Percentiles rank a stretch among this genome's conserved stretches.
Conservation (phyloP, 495 filamentous ascomycete species). For the Penicillium maclennaniae region DNA sequence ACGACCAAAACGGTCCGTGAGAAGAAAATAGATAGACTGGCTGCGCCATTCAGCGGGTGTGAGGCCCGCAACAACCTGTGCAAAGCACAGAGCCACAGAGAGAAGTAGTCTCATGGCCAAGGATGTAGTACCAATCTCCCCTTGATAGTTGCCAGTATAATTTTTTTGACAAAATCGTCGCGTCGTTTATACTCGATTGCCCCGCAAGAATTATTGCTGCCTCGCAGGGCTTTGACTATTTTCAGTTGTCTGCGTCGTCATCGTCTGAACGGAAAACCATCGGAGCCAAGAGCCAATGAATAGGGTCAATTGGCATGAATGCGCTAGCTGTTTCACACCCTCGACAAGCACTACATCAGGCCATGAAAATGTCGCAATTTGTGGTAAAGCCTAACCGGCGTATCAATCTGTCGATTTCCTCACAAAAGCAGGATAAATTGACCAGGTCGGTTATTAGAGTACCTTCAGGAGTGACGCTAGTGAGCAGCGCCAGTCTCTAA, state of each 20-base stretch:
- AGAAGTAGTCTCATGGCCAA: neutral
- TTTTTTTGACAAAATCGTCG: neutral
- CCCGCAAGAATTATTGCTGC: neutral
- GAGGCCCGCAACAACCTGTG: slow-evolving; percentile 21
- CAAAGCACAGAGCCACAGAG: slow-evolving; percentile 4
- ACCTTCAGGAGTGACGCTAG: slow-evolving; percentile 2
- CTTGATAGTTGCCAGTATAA: neutral
- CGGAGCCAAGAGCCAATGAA: slow-evolving; percentile 1
- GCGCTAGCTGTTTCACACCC: neutral
- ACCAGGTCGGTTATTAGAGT: neutral
- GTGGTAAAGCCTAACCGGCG: neutral
- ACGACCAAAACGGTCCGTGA: slow-evolving; percentile 73
- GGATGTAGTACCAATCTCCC: neutral
- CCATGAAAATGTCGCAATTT: neutral
- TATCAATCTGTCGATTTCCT: neutral
- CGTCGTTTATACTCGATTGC: slow-evolving; percentile 1
- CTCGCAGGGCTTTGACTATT: neutral
- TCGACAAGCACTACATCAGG: neutral
- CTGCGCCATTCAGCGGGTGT: slow-evolving; percentile 54
- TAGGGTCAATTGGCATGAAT: neutral
- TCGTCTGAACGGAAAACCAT: neutral
- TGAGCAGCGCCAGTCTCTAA: slow-evolving; percentile 12
- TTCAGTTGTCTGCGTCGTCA: neutral
- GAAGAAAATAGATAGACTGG: slow-evolving; percentile 67
- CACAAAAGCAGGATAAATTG: neutral